phyloP scores from a whole-genome alignment of 2,329 filamentous ascomycete species.

The Xylariaceae sp. region DNA sequence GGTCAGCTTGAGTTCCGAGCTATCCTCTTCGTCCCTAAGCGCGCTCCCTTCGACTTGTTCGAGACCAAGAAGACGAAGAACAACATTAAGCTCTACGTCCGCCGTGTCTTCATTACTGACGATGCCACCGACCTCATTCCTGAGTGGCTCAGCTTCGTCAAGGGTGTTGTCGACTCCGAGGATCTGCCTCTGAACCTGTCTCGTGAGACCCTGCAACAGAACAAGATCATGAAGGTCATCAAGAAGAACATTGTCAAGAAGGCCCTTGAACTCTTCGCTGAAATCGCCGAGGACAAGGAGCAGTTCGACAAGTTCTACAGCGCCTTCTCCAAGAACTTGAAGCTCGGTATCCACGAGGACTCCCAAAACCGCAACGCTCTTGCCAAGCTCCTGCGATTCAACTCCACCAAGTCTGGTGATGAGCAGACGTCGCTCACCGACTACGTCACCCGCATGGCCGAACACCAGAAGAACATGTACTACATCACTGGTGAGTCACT shows the following conservation, averaged over 20 bases:
- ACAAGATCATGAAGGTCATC: conserved; percentile 99
- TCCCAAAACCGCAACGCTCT: conserved; percentile 90
- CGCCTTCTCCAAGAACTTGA: conserved; percentile 99
- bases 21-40: conserved; percentile 99
- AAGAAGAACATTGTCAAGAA: conserved; percentile 99
- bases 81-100: conserved; percentile 99
- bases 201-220: conserved; percentile 99
- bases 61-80: conserved; percentile 99
- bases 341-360: conserved; percentile 99
- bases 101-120: conserved; percentile 99
- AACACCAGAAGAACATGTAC: conserved; percentile 99
- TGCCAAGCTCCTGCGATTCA: conserved; percentile 98
- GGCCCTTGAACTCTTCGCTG: conserved; percentile 97
- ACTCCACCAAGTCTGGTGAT: conserved; percentile 97
- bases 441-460: conserved; percentile 98
- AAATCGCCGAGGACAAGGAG: conserved; percentile 99
- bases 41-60: conserved; percentile 98
- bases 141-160: conserved; percentile 99
- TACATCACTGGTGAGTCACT: conserved; percentile 99
- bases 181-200: conserved; percentile 99
- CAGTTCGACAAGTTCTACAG: conserved; percentile 99
- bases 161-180: conserved; percentile 99
- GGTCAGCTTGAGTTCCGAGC: conserved; percentile 99
- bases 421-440: conserved; percentile 91
- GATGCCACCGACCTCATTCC: conserved; percentile 98